Evolutionary conservation across 345 rosid genomes (phyloP).

Genomic region (Laguncularia racemosa): DNA sequence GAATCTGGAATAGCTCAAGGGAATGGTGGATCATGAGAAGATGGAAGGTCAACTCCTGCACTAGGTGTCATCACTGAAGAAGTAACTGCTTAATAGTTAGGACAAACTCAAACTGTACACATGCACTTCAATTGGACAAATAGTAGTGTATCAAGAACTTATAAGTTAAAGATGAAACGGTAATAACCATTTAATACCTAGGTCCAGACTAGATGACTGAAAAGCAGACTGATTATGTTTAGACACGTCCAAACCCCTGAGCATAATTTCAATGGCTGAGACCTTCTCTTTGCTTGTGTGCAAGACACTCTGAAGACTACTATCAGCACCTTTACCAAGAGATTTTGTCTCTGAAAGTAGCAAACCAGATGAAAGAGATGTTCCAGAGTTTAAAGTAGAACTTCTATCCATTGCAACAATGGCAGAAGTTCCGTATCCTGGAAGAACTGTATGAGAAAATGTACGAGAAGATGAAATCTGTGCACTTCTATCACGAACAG

Average conservation of each 20-base stretch:
- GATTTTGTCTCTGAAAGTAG: constrained; percentile 66
- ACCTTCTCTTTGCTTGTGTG: constrained; percentile 98
- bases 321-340: constrained; percentile 55
- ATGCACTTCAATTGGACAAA: not conserved
- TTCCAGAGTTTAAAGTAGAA: constrained; percentile 60
- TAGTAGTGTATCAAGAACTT: too few relatives aligned
- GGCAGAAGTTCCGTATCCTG: constrained; percentile 96
- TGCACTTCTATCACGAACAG: constrained; percentile 76
- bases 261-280: constrained; percentile 97
- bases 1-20: constrained; percentile 75
- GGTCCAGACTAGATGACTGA: constrained; percentile 93
- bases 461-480: constrained; percentile 52
- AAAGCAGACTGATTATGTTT: constrained; percentile 71
- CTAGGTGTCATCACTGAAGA: constrained; percentile 57
- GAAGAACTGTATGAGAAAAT: constrained; percentile 41
- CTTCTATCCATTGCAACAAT: constrained; percentile 95
- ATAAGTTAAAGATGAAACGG: too few relatives aligned
- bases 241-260: constrained; percentile 82
- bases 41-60: constrained; percentile 99
- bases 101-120: constrained; percentile 15
- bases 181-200: constrained; percentile 51
- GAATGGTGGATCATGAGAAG: constrained; percentile 91
- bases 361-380: constrained; percentile 71
- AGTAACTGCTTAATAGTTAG: constrained; percentile 16
- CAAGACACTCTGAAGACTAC: constrained; percentile 88